These are phyloP conservation scores for Podospora pseudoanserina DNA, from an alignment of 495 filamentous ascomycete species.

Conservation along the genomic window DNA sequence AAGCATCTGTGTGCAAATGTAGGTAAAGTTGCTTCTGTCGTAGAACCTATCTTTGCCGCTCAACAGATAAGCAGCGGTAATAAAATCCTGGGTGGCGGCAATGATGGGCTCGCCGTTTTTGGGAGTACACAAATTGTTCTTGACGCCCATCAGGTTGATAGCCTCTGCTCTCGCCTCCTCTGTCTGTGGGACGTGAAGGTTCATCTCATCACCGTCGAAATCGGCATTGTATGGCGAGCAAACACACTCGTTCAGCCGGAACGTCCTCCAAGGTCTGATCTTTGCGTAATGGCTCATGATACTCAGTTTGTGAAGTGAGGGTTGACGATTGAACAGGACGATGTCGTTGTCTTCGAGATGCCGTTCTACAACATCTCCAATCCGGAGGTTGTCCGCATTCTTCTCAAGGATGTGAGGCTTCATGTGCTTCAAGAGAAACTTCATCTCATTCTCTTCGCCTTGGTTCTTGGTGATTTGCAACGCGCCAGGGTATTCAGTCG, in stretches of 20 bases:
- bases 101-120: slow-evolving; percentile 99
- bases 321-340: slow-evolving; percentile 96
- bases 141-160: slow-evolving; percentile 95
- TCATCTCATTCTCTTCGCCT: slow-evolving; percentile 46
- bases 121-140: slow-evolving; percentile 90
- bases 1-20: slow-evolving; percentile 93
- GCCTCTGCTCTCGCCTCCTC: slow-evolving; percentile 96
- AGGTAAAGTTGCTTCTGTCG: slow-evolving; percentile 77
- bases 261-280: slow-evolving; percentile 91
- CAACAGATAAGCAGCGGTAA: slow-evolving; percentile 86
- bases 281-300: slow-evolving; percentile 93
- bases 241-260: slow-evolving; percentile 95
- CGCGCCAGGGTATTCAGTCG: slow-evolving; percentile 78
- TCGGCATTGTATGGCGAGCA: slow-evolving; percentile 99
- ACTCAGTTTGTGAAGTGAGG: slow-evolving; percentile 95
- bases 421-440: slow-evolving; percentile 71
- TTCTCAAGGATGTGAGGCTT: slow-evolving; percentile 47
- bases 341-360: slow-evolving; percentile 96
- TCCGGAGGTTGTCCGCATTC: slow-evolving; percentile 65
- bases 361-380: slow-evolving; percentile 87
- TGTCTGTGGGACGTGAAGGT: slow-evolving; percentile 95
- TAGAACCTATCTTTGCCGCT: slow-evolving; percentile 93
- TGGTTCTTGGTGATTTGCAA: slow-evolving; percentile 73
- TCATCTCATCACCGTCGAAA: slow-evolving; percentile 99
- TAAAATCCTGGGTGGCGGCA: slow-evolving; percentile 97